Evolutionary conservation across 257 asterid genomes (phyloP).

Genomic region (Linaria vulgaris): DNA sequence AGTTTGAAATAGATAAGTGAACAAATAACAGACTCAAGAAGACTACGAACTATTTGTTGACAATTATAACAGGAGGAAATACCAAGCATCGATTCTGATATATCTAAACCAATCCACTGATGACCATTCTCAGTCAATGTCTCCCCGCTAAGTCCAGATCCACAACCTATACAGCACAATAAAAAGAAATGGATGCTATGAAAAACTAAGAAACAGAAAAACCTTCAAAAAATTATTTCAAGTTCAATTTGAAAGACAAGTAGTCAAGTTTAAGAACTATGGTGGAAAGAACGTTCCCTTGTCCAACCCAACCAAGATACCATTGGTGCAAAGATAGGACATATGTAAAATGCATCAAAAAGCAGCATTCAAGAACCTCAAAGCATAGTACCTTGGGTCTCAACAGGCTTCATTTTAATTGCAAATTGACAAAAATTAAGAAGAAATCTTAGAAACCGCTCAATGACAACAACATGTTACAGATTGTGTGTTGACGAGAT

Average conservation of each 20-base stretch:
- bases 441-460: background rate
- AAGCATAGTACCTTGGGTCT: no score
- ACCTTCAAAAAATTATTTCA: background rate
- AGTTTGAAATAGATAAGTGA: constrained; percentile 6
- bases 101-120: constrained; percentile 94
- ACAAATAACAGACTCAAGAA: constrained; percentile 15
- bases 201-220: background rate
- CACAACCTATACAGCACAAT: constrained; percentile 65
- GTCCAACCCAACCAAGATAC: background rate
- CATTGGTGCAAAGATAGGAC: background rate
- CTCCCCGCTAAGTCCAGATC: constrained; percentile 97
- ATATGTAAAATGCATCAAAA: background rate
- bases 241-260: background rate
- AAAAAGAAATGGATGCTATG: background rate
- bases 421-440: no score
- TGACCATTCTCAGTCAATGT: constrained; percentile 84
- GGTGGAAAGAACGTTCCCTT: background rate
- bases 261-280: background rate
- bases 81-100: constrained; percentile 90
- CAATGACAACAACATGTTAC: background rate
- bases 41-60: constrained; percentile 1
- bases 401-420: no score
- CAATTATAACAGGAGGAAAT: constrained; percentile 23
- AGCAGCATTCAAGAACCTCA: background rate
- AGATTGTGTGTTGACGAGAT: background rate